These are phyloP conservation scores for Suhomyces ambrosiae DNA, from an alignment of 1,139 yeast species.

Conservation along the genomic window DNA sequence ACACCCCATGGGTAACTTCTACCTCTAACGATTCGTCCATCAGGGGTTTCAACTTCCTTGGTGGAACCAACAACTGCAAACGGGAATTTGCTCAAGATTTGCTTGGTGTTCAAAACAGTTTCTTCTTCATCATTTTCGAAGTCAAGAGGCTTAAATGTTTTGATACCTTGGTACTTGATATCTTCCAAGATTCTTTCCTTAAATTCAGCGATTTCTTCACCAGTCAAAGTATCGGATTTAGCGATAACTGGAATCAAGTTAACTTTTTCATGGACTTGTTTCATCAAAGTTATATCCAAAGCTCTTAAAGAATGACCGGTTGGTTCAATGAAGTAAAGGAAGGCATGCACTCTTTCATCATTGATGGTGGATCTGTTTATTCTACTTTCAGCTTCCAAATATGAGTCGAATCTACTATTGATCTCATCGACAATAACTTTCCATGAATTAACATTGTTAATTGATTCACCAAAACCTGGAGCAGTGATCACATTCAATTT, in stretches of 20 bases:
- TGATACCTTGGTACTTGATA: constrained; percentile 72
- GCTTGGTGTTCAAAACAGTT: constrained; percentile 62
- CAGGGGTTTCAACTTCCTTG: constrained; percentile 65
- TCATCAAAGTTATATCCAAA: constrained; percentile 87
- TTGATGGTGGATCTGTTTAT: constrained; percentile 71
- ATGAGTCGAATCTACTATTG: constrained; percentile 81
- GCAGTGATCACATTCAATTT: constrained; percentile 85
- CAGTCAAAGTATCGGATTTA: constrained; percentile 90
- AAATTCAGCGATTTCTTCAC: constrained; percentile 76
- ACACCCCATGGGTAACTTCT: constrained; percentile 98
- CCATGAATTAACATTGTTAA: constrained; percentile 90
- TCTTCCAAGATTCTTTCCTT: constrained; percentile 78
- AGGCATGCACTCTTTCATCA: constrained; percentile 85
- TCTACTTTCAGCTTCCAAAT: constrained; percentile 88
- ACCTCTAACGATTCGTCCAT: constrained; percentile 86
- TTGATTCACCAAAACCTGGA: constrained; percentile 92
- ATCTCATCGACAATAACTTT: constrained; percentile 90
- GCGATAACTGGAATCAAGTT: constrained; percentile 94
- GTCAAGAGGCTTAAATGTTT: constrained; percentile 75
- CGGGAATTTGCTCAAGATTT: constrained; percentile 74
- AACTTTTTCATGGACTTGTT: constrained; percentile 85
- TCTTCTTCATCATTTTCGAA: constrained; percentile 90
- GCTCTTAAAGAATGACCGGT: constrained; percentile 93
- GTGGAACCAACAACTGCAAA: constrained; percentile 96
- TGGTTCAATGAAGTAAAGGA: constrained; percentile 90